Conservation (phyloP, 441 rosid species). For the Omphalea diandra region DNA sequence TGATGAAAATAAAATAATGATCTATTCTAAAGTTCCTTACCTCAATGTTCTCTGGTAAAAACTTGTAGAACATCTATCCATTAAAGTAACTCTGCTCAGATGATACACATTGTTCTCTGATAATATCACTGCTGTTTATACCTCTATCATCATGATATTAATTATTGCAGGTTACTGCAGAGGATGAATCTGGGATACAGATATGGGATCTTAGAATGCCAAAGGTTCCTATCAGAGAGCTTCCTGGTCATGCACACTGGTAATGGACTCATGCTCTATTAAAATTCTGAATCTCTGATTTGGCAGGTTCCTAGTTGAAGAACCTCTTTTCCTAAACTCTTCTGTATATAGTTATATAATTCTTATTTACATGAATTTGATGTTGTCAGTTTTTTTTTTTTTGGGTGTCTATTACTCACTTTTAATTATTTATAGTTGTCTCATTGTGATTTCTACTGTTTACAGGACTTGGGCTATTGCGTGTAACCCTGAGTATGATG, state of each 20-base stretch:
- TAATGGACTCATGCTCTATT: constrained; percentile 26
- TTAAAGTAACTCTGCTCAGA: neutral
- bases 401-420: neutral
- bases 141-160: constrained; percentile 11
- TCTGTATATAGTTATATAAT: constrained; percentile 40
- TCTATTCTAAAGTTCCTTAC: neutral
- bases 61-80: constrained; percentile 3
- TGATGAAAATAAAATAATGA: neutral
- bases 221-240: constrained; percentile 64
- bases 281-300: neutral
- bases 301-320: constrained; percentile 11
- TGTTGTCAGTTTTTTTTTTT: constrained; percentile 4
- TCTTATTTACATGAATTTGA: constrained; percentile 23
- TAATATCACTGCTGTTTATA: neutral
- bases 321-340: neutral
- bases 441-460: constrained; percentile 30
- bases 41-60: neutral
- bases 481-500: constrained; percentile 85
- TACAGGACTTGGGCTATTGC: constrained; percentile 93
- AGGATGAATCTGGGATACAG: constrained; percentile 83
- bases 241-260: constrained; percentile 95
- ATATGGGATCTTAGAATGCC: constrained; percentile 93
- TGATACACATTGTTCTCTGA: constrained; percentile 4
- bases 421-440: constrained; percentile 13
- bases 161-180: constrained; percentile 66